Conservation (phyloP, 108 stramenopile genomes). For the Conticribra guillardii region DNA sequence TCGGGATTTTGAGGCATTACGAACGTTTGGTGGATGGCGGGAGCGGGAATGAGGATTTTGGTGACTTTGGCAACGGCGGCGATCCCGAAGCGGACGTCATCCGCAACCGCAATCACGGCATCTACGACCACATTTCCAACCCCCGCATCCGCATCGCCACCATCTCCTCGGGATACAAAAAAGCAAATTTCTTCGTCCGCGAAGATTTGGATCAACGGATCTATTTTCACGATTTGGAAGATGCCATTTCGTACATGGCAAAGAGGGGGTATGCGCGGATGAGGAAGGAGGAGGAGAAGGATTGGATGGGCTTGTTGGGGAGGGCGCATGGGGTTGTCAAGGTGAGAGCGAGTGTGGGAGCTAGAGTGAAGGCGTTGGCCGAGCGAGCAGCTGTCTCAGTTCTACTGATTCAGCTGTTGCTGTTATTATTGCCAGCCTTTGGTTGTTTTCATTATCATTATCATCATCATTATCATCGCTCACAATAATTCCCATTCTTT, state of each 20-base stretch:
- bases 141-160: slow-evolving; percentile 39
- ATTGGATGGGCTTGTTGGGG: slow-evolving; percentile 26
- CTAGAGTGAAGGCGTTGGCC: too few relatives aligned
- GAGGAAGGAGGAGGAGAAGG: slow-evolving; percentile 32
- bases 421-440: too few relatives aligned
- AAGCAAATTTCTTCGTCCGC: slow-evolving; percentile 37
- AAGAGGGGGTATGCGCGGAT: slow-evolving; percentile 39
- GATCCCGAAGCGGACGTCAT: not conserved
- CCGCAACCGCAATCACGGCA: not conserved
- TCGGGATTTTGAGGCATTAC: slow-evolving; percentile 14
- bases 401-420: too few relatives aligned
- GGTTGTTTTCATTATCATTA: too few relatives aligned
- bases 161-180: slow-evolving; percentile 39
- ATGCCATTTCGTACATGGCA: slow-evolving; percentile 38
- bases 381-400: too few relatives aligned
- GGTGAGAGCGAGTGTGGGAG: too few relatives aligned
- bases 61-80: not conserved
- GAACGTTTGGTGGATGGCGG: not conserved
- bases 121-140: not conserved
- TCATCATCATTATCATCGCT: too few relatives aligned
- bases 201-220: slow-evolving; percentile 48
- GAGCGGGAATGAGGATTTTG: not conserved
- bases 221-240: slow-evolving; percentile 44
- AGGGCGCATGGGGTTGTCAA: slow-evolving; percentile 40
- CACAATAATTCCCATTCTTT: not conserved